phyloP scores from a whole-genome alignment of 257 asterid genomes.

The Cynanchum wilfordii region DNA sequence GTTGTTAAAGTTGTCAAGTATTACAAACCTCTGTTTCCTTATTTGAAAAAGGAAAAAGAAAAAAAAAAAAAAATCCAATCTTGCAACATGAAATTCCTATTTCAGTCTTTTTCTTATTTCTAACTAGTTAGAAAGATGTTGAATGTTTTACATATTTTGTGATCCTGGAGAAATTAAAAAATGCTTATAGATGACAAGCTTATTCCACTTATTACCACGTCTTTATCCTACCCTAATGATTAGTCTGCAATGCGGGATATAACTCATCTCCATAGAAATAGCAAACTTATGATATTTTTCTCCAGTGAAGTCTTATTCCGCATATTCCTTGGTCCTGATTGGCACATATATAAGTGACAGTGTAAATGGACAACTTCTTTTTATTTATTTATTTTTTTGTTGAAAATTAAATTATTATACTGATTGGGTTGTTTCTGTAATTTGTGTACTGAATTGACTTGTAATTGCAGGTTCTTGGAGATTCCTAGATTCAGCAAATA shows the following conservation, averaged over 20 bases:
- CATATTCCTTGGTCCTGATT: background rate
- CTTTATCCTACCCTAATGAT: background rate
- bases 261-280: background rate
- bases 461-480: constrained; percentile 75
- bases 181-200: background rate
- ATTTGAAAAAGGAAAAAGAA: no score
- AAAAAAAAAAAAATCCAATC: background rate
- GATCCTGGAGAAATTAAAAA: background rate
- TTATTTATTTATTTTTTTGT: background rate
- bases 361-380: background rate
- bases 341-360: background rate
- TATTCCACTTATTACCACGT: background rate
- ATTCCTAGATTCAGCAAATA: constrained; percentile 60
- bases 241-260: background rate
- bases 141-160: background rate
- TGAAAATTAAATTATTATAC: background rate
- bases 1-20: background rate
- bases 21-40: background rate
- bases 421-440: background rate
- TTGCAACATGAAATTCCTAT: background rate
- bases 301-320: background rate
- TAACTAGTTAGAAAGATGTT: background rate
- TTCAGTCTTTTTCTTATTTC: background rate
- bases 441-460: constrained; percentile 5
- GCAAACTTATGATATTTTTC: background rate